Conservation (phyloP, 1,139 yeast genomes). For the Lodderomyces parapsilosis region DNA sequence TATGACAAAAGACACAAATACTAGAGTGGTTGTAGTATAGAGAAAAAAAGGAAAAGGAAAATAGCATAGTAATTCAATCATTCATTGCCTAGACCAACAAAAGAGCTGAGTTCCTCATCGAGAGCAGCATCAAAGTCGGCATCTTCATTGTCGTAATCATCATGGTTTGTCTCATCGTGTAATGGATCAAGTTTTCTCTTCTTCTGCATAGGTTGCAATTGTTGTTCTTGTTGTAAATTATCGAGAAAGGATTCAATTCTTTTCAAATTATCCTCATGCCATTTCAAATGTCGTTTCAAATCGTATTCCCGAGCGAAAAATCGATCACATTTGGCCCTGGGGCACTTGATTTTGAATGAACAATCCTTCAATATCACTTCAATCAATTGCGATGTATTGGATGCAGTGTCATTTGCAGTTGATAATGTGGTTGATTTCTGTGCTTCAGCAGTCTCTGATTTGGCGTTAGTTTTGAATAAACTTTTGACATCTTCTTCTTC, state of each 20-base stretch:
- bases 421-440: constrained; percentile 28
- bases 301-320: constrained; percentile 49
- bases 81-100: not conserved
- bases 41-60: no score
- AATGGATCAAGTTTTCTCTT: constrained; percentile 1
- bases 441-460: constrained; percentile 21
- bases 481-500: constrained; percentile 14
- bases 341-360: constrained; percentile 40
- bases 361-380: constrained; percentile 39
- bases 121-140: constrained; percentile 26
- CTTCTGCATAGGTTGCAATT: constrained; percentile 3
- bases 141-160: constrained; percentile 4
- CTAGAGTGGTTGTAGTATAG: constrained; percentile 14
- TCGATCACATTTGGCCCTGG: constrained; percentile 46
- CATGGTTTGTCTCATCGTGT: constrained; percentile 8
- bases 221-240: constrained; percentile 22
- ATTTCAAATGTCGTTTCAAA: constrained; percentile 49
- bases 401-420: constrained; percentile 15
- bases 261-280: constrained; percentile 48
- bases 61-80: not conserved
- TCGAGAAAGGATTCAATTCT: constrained; percentile 33
- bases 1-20: constrained; percentile 36
- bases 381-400: constrained; percentile 22
- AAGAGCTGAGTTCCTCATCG: constrained; percentile 27
- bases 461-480: constrained; percentile 11